Evolutionary conservation across 225 moss, liverwort and hornwort genomes (phyloP).

Genomic region (Polytrichum formosum): DNA sequence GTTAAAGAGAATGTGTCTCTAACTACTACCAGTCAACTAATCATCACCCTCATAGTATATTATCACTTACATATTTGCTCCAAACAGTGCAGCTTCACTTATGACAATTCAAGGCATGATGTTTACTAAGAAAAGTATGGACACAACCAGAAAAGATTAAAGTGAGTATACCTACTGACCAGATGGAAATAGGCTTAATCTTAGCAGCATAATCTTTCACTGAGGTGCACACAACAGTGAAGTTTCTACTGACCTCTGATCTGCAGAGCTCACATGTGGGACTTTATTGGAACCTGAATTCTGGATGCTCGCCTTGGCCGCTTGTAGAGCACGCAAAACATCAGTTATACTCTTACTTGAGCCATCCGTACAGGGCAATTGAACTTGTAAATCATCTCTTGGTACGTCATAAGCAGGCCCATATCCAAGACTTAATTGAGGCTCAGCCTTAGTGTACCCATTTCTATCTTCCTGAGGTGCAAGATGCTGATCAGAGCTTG

Average conservation of each 20-base stretch:
- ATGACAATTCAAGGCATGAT: background rate
- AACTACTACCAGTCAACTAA: no score
- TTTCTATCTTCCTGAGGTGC: conserved; percentile 21
- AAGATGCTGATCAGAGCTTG: conserved; percentile 2
- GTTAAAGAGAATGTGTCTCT: background rate
- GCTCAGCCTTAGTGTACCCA: conserved; percentile 22
- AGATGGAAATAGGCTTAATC: background rate
- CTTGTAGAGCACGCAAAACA: conserved; percentile 46
- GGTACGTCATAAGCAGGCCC: conserved; percentile 53
- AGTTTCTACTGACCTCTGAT: conserved; percentile 30
- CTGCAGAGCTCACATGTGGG: conserved; percentile 6
- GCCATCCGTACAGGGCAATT: conserved; percentile 22
- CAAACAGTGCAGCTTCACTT: background rate
- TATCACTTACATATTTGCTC: no score
- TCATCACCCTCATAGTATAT: no score
- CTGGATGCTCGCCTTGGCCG: conserved; percentile 57
- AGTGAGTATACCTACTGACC: background rate
- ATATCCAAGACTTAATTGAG: conserved; percentile 47
- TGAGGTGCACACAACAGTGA: background rate
- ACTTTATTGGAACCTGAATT: conserved; percentile 15
- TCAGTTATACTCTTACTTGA: conserved; percentile 41
- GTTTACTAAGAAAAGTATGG: background rate
- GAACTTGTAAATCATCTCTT: conserved; percentile 26
- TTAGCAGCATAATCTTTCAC: background rate
- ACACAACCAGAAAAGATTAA: background rate